Evolutionary conservation across 2,329 filamentous ascomycete species (phyloP).

Genomic region (Fusarium azukiicola): DNA sequence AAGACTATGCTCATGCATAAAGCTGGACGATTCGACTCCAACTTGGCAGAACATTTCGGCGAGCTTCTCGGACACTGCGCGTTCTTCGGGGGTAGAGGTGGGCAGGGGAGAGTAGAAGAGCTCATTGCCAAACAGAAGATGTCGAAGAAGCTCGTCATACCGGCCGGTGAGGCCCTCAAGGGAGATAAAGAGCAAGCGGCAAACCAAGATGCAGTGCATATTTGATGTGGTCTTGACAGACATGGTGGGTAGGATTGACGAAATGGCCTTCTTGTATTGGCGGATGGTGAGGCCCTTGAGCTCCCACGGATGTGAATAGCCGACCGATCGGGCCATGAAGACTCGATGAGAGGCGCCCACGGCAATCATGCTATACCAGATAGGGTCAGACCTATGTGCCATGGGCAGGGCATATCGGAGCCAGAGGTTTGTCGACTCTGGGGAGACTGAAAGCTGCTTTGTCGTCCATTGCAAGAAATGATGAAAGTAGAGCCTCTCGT

Average conservation of each 20-base stretch:
- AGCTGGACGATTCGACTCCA: constrained; percentile 11
- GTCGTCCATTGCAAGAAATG: constrained; percentile 1
- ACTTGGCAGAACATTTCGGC: constrained; percentile 3
- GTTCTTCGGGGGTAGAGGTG: background rate
- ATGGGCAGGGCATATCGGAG: constrained; percentile 27
- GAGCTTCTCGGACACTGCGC: background rate
- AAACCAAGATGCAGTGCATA: background rate
- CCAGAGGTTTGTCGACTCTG: constrained; percentile 23
- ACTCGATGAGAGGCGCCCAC: constrained; percentile 29
- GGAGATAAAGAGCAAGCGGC: background rate
- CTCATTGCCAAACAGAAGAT: background rate
- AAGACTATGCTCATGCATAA: constrained; percentile 12
- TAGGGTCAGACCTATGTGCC: constrained; percentile 10
- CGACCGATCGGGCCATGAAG: constrained; percentile 22
- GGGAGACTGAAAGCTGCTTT: constrained; percentile 2
- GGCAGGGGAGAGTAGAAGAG: background rate
- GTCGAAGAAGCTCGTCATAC: background rate
- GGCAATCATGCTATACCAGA: constrained; percentile 27
- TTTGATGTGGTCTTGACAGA: background rate
- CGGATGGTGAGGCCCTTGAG: background rate
- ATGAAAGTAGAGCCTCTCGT: constrained; percentile 3
- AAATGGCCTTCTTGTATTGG: constrained; percentile 4
- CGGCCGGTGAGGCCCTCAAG: constrained; percentile 5
- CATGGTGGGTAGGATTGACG: constrained; percentile 5
- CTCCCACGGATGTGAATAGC: background rate